Evolutionary conservation across 2,329 filamentous ascomycete genomes (phyloP).

Genomic region (Fusarium tricinctum): DNA sequence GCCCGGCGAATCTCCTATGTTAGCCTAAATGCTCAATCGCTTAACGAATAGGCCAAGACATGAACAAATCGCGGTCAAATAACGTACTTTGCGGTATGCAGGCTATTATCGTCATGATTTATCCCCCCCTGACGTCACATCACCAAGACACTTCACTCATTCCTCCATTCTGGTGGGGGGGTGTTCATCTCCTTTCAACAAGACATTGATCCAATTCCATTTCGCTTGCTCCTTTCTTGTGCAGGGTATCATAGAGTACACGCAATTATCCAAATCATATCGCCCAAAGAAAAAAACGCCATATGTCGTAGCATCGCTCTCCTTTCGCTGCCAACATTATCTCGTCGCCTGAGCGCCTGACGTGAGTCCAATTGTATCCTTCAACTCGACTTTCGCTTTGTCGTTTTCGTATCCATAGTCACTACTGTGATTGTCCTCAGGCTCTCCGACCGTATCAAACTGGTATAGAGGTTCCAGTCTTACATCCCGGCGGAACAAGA

Average conservation of each 20-base stretch:
- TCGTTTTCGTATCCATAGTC: slow-evolving; percentile 55
- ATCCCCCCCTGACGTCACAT: slow-evolving; percentile 33
- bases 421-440: slow-evolving; percentile 51
- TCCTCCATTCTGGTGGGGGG: slow-evolving; percentile 11
- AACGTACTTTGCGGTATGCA: background rate
- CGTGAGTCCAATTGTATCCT: slow-evolving; percentile 54
- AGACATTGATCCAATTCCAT: slow-evolving; percentile 33
- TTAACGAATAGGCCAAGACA: slow-evolving; percentile 4
- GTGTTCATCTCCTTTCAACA: slow-evolving; percentile 22
- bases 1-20: slow-evolving; percentile 4
- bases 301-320: slow-evolving; percentile 19
- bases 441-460: slow-evolving; percentile 54
- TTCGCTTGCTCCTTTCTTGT: slow-evolving; percentile 41
- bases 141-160: background rate
- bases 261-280: slow-evolving; percentile 31
- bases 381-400: slow-evolving; percentile 57
- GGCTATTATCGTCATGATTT: slow-evolving; percentile 18
- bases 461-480: slow-evolving; percentile 60
- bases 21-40: background rate
- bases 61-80: slow-evolving; percentile 12
- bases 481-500: slow-evolving; percentile 64
- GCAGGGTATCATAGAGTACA: slow-evolving; percentile 48
- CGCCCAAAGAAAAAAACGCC: slow-evolving; percentile 32
- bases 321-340: slow-evolving; percentile 14
- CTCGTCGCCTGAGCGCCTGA: slow-evolving; percentile 38